Conservation (phyloP, 2,329 filamentous ascomycete genomes). For the Tolypocladium tundrense region DNA sequence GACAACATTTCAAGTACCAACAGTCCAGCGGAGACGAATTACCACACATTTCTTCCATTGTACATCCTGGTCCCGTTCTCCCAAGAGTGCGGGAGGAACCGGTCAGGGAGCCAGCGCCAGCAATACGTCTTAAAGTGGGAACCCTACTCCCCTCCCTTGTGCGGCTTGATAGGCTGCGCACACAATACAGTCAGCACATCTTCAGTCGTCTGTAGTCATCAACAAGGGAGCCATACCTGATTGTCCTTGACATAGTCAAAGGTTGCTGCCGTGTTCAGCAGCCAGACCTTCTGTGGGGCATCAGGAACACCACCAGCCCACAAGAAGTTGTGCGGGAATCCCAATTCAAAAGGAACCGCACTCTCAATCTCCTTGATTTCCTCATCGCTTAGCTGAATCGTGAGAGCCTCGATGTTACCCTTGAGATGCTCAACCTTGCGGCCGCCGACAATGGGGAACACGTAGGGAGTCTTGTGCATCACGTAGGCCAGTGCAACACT, state of each 20-base stretch:
- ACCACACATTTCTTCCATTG: not conserved
- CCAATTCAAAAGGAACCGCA: conserved; percentile 50
- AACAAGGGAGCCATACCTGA: conserved; percentile 15
- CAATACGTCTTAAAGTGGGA: conserved; percentile 17
- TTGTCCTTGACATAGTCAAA: conserved; percentile 38
- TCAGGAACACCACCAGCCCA: conserved; percentile 27
- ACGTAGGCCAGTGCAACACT: conserved; percentile 61
- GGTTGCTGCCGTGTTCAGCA: conserved; percentile 34
- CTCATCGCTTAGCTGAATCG: conserved; percentile 44
- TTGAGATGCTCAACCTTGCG: conserved; percentile 60
- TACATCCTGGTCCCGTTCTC: not conserved
- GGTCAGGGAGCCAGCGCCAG: conserved; percentile 21
- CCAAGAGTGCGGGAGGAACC: not conserved
- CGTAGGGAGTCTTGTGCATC: conserved; percentile 59
- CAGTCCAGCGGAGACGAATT: not conserved
- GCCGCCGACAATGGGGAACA: conserved; percentile 64
- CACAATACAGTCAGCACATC: not conserved
- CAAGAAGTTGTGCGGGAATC: conserved; percentile 57
- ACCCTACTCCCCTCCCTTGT: conserved; percentile 31
- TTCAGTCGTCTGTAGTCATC: not conserved
- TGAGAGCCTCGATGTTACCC: conserved; percentile 58
- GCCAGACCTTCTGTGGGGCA: conserved; percentile 29
- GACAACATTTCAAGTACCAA: not conserved
- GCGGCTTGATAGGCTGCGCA: conserved; percentile 28
- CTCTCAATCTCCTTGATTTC: conserved; percentile 59